A percentile compares a stretch with the other conserved stretches of the same genome.
Evolutionary conservation across 352 stramenopile species (phyloP).

Genomic region (Pythium brachiatum): DNA sequence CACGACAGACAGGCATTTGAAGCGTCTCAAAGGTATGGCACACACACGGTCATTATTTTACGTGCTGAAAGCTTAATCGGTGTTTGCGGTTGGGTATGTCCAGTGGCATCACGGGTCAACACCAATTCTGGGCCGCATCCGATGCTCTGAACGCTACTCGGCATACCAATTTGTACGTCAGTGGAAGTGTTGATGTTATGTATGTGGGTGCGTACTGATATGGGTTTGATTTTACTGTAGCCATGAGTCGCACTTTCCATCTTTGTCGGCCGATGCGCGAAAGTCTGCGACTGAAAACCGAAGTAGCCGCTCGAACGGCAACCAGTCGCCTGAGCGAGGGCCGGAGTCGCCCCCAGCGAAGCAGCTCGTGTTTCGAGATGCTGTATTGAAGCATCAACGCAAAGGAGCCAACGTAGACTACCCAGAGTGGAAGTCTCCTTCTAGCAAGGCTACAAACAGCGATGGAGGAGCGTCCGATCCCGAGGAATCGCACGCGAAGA

Average conservation of each 20-base stretch:
- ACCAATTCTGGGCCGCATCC: not conserved
- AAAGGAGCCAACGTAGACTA: not conserved
- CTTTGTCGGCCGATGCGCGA: not conserved
- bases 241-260: slow-evolving; percentile 18
- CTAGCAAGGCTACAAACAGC: slow-evolving; percentile 5
- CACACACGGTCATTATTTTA: too few relatives aligned
- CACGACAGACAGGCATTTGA: slow-evolving; percentile 30
- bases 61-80: too few relatives aligned
- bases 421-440: slow-evolving; percentile 1
- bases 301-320: not conserved
- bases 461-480: slow-evolving; percentile 12
- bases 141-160: not conserved
- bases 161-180: not conserved
- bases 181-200: not conserved
- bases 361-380: slow-evolving; percentile 53
- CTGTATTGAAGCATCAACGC: slow-evolving; percentile 41
- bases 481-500: not conserved
- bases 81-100: not conserved
- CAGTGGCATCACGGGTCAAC: not conserved
- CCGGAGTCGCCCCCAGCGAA: slow-evolving; percentile 16
- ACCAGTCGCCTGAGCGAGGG: slow-evolving; percentile 3
- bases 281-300: not conserved
- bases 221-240: slow-evolving; percentile 3
- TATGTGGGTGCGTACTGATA: not conserved
- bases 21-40: not conserved